These are phyloP conservation scores for Xylariaceae sp. DNA, from an alignment of 2,329 filamentous ascomycete genomes.

Conservation along the genomic window DNA sequence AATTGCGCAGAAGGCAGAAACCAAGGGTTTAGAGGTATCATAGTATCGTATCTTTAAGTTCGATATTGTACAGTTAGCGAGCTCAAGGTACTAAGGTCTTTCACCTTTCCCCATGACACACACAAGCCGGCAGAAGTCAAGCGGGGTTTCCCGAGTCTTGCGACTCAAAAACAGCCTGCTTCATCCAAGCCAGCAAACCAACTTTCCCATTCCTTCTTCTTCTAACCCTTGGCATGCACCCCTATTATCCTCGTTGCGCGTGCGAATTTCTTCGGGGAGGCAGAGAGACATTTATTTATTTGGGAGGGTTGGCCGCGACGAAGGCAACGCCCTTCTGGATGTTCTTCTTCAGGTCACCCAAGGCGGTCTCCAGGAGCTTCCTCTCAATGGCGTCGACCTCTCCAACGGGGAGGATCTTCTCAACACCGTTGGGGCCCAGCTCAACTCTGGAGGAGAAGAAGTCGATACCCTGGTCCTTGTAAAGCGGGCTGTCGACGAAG, in stretches of 20 bases:
- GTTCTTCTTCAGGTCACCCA: conserved; percentile 89
- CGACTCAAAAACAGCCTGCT: conserved; percentile 20
- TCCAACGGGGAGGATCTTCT: conserved; percentile 89
- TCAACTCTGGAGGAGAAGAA: conserved; percentile 97
- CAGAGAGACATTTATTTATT: conserved; percentile 55
- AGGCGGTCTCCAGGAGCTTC: conserved; percentile 83
- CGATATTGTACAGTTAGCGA: conserved; percentile 33
- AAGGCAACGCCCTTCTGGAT: conserved; percentile 83
- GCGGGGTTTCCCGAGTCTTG: conserved; percentile 10
- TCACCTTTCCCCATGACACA: conserved; percentile 15
- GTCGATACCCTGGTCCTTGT: conserved; percentile 96
- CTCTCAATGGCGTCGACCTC: conserved; percentile 83
- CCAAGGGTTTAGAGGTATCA: conserved; percentile 7
- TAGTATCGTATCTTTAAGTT: conserved; percentile 17
- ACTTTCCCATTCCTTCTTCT: conserved; percentile 7
- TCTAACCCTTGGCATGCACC: conserved; percentile 1
- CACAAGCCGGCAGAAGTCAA: conserved; percentile 16
- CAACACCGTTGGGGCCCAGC: conserved; percentile 93
- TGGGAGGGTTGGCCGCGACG: conserved; percentile 61
- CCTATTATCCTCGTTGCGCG: background rate
- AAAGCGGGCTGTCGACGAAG: conserved; percentile 95
- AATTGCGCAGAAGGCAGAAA: conserved; percentile 4
- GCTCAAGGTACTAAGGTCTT: conserved; percentile 16
- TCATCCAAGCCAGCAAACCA: conserved; percentile 22
- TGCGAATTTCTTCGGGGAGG: conserved; percentile 4